A percentile compares a stretch with the other conserved stretches of the same genome.
These are phyloP conservation scores for Pythium plurisporium DNA, from an alignment of 352 stramenopile species.

Conservation along the genomic window DNA sequence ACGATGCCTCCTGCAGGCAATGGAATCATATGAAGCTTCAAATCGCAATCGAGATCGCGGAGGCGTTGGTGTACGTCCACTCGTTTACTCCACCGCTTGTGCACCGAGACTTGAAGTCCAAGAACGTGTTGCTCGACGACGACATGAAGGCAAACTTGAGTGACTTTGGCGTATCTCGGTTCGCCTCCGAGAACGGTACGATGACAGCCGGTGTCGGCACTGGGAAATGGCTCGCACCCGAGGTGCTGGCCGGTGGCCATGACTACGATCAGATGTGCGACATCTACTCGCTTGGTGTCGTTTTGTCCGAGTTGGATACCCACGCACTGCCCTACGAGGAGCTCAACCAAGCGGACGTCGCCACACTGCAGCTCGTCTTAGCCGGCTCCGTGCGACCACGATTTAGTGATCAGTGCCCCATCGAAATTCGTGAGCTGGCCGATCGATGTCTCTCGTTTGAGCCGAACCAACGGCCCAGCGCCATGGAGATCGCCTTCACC, in stretches of 20 bases:
- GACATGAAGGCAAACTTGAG: constrained; percentile 21
- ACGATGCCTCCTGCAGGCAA: not conserved
- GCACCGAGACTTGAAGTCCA: constrained; percentile 41
- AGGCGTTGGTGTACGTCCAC: constrained; percentile 47
- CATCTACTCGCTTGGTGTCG: constrained; percentile 47
- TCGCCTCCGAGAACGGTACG: constrained; percentile 9
- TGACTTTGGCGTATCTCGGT: constrained; percentile 22
- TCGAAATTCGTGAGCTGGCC: constrained; percentile 12
- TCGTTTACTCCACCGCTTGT: constrained; percentile 37
- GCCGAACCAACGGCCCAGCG: constrained; percentile 15
- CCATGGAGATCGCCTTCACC: constrained; percentile 14
- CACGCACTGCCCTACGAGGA: constrained; percentile 46
- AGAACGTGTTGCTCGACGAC: constrained; percentile 40
- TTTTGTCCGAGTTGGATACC: constrained; percentile 52
- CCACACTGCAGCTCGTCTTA: constrained; percentile 37
- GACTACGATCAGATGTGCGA: constrained; percentile 36
- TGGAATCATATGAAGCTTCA: constrained; percentile 25
- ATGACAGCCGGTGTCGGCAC: constrained; percentile 19
- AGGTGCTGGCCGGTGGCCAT: constrained; percentile 31
- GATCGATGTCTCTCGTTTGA: constrained; percentile 25
- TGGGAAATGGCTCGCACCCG: constrained; percentile 35
- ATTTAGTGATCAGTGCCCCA: constrained; percentile 10
- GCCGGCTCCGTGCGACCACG: constrained; percentile 21
- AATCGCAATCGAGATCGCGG: constrained; percentile 39
- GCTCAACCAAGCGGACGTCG: constrained; percentile 28